Conservation (phyloP, 2,329 filamentous ascomycete genomes). For the Pezizomycotina sp. region DNA sequence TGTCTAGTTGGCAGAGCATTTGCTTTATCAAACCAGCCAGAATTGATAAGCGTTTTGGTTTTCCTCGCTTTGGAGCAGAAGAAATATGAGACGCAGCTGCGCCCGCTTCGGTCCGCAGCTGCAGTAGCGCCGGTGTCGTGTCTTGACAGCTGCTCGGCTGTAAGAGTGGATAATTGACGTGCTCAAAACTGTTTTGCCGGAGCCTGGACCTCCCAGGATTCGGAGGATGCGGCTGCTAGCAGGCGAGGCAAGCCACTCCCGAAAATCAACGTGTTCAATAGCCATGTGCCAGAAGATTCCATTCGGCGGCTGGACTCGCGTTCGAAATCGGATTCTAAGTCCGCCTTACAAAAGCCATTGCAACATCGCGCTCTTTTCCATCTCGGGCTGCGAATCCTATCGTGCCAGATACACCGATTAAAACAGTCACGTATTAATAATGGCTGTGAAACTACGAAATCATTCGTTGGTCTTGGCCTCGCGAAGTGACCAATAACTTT, state of each 20-base stretch:
- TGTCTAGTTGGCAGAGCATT: constrained; percentile 1
- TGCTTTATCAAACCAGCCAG: constrained; percentile 8
- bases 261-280: constrained; percentile 1
- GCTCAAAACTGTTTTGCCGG: constrained; percentile 11
- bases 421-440: no score
- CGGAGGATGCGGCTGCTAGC: constrained; percentile 5
- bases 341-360: not conserved
- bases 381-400: no score
- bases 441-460: no score
- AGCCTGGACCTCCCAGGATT: constrained; percentile 7
- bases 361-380: not conserved
- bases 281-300: constrained; percentile 5
- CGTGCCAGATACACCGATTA: no score
- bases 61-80: constrained; percentile 9
- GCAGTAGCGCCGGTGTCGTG: not conserved
- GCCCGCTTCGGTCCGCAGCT: not conserved
- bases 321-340: constrained; percentile 2
- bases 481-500: no score
- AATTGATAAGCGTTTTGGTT: constrained; percentile 1
- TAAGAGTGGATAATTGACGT: constrained; percentile 6
- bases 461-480: no score
- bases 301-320: constrained; percentile 4
- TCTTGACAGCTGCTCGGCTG: not conserved
- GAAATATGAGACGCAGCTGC: constrained; percentile 5
- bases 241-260: constrained; percentile 1